Conservation (phyloP, 495 filamentous ascomycete species). For the Hypoxylon rickii region DNA sequence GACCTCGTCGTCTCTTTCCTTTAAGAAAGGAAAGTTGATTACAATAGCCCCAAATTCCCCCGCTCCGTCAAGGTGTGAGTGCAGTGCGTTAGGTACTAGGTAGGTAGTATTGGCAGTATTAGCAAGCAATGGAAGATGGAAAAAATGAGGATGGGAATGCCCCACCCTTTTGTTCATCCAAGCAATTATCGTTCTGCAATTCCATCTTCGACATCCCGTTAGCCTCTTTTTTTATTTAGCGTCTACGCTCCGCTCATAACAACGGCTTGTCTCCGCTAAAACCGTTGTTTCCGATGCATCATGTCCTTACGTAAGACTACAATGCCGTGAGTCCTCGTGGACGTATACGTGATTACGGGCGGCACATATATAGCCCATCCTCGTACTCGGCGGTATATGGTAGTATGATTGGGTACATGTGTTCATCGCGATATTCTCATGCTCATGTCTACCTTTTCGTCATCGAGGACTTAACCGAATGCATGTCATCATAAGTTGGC, state of each 20-base stretch:
- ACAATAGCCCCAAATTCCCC: constrained; percentile 1
- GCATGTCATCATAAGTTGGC: neutral
- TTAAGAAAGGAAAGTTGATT: too few relatives aligned
- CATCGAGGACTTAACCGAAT: neutral
- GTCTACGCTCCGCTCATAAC: too few relatives aligned
- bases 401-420: too few relatives aligned
- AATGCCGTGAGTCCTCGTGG: neutral
- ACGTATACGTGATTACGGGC: neutral
- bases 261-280: constrained; percentile 20
- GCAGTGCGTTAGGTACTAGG: too few relatives aligned
- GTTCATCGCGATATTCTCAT: too few relatives aligned
- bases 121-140: constrained; percentile 4
- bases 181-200: constrained; percentile 1
- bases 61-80: too few relatives aligned
- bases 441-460: too few relatives aligned
- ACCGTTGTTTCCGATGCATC: constrained; percentile 24
- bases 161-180: constrained; percentile 6
- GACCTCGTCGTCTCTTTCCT: constrained; percentile 6
- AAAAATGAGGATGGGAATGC: constrained; percentile 5
- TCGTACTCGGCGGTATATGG: too few relatives aligned
- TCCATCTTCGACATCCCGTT: constrained; percentile 1
- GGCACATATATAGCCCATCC: too few relatives aligned
- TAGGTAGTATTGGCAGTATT: too few relatives aligned
- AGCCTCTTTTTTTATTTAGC: neutral
- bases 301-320: constrained; percentile 14